Base-by-base conservation (phyloP, 2,329 filamentous ascomycete genomes). In the Clonostachys sp. region DNA sequence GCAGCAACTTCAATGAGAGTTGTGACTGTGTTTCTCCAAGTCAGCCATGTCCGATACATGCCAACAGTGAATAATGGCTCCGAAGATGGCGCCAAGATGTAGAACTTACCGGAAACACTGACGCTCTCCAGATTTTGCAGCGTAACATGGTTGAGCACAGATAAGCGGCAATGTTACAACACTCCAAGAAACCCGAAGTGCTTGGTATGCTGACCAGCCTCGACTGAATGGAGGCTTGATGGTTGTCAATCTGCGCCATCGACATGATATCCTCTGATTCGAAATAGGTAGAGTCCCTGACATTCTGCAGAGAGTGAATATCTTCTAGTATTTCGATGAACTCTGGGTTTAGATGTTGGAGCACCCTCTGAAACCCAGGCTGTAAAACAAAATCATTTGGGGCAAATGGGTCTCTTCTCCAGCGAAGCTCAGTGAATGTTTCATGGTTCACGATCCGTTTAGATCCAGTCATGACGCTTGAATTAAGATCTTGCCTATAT, bases 401-500 rank as follows among this genome's bases (percentile, higher is more conserved):
- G 0, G 58, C 36, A 14, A 66, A 61, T 2, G 58, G 47, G 46
- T 71, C 61, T 56, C 70, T 56, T 40, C 12, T 57, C 70, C 70
- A 73, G 0, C 56, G 54, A 13, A 73, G 61, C 48, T 73, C 71
- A 2, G 59, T 12, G 33, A 73, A 73, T 0, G 67, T 72, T 3
- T 52, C 65, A 47, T 73, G 68, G 43, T 67, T 53, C 16, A 71
- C 60, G 7, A 71, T 57, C 1, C 68, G 70, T 3, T 36, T 58
- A 1, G 69, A 68, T 0, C 67, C 67, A 16, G 66, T 57, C 48
- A 73, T 45, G 17, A 73, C 50, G 0, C 65, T 64, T 1, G 64
- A 61, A 49, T 73, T 70, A 42, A 73, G 50, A 42, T 73, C 71
- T 54, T 72, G 69, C 70, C 69, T 73, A 9, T 46, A 30, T 30